A percentile compares a stretch with the other conserved stretches of the same genome.
Evolutionary conservation across 805 yeast species (phyloP).

Genomic region (Monosporozyma unispora): DNA sequence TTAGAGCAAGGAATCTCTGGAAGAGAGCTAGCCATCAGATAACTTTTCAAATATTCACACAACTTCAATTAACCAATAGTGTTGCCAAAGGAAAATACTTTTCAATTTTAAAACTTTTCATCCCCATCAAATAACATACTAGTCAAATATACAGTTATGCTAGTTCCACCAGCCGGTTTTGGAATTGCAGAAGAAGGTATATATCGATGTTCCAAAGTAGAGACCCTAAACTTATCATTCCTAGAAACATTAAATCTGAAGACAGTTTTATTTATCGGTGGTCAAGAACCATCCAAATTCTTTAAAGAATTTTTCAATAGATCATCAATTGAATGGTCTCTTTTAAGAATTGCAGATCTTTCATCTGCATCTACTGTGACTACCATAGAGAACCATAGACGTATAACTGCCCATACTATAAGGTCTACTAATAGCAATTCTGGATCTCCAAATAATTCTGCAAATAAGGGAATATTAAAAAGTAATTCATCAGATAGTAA

Average conservation of each 20-base stretch:
- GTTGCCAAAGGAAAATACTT: background rate
- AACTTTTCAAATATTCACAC: too few species aligned
- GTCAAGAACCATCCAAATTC: conserved; percentile 73
- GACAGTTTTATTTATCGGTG: conserved; percentile 67
- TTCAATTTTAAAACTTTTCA: background rate
- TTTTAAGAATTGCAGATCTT: conserved; percentile 29
- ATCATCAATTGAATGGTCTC: conserved; percentile 41
- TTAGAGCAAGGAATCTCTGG: background rate
- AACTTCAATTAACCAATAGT: background rate
- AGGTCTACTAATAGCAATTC: background rate
- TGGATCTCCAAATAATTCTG: background rate
- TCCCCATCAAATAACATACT: background rate
- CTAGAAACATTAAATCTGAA: conserved; percentile 61
- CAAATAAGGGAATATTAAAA: background rate
- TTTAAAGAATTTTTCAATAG: conserved; percentile 57
- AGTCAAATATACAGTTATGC: conserved; percentile 38
- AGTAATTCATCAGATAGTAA: too few species aligned
- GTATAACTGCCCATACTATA: background rate
- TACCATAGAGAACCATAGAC: background rate
- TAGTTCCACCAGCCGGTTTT: conserved; percentile 88
- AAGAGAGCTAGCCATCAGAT: too few species aligned
- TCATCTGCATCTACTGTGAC: conserved; percentile 10
- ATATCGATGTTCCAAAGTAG: conserved; percentile 72
- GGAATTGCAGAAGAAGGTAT: conserved; percentile 86
- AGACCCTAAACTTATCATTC: conserved; percentile 69